A percentile compares a stretch with the other conserved stretches of the same genome.
phyloP scores from a whole-genome alignment of 441 rosid species.

The Breynia disticha region DNA sequence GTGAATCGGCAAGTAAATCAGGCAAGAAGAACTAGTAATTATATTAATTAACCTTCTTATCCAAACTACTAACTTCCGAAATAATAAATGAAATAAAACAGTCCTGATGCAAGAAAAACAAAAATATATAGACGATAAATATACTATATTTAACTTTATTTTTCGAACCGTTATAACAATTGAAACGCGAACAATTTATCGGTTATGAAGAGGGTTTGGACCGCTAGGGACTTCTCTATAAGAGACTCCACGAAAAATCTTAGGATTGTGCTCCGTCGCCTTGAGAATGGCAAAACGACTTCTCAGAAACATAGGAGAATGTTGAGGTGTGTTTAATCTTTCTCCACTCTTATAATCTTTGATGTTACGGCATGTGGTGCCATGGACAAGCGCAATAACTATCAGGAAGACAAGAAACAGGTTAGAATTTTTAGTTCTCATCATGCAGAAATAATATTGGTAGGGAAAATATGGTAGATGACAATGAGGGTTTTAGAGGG shows the following conservation, averaged over 20 bases:
- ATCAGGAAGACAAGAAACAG: slow-evolving; percentile 15
- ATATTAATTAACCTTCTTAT: too few species aligned
- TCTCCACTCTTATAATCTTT: neutral
- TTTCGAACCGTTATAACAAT: too few species aligned
- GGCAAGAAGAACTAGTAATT: too few species aligned
- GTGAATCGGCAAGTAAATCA: too few species aligned
- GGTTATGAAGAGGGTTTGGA: slow-evolving; percentile 42
- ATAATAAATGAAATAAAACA: too few species aligned
- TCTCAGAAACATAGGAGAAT: slow-evolving; percentile 14
- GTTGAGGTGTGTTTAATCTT: neutral
- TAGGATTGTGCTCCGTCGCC: slow-evolving; percentile 6
- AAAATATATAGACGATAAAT: too few species aligned
- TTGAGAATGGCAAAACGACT: slow-evolving; percentile 16
- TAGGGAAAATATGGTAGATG: neutral
- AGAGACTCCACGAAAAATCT: slow-evolving; percentile 14
- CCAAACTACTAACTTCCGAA: too few species aligned
- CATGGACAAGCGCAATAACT: slow-evolving; percentile 13
- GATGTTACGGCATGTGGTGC: slow-evolving; percentile 17
- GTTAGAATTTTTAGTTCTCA: slow-evolving; percentile 15
- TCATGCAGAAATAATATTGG: neutral
- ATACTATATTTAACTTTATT: too few species aligned
- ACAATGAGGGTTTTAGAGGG: slow-evolving; percentile 1
- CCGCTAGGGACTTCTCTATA: slow-evolving; percentile 28
- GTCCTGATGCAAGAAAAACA: too few species aligned
- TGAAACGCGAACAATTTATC: slow-evolving; percentile 10